Evolutionary conservation across 805 yeast species (phyloP).

Genomic region (Candida ascalaphidarum): DNA sequence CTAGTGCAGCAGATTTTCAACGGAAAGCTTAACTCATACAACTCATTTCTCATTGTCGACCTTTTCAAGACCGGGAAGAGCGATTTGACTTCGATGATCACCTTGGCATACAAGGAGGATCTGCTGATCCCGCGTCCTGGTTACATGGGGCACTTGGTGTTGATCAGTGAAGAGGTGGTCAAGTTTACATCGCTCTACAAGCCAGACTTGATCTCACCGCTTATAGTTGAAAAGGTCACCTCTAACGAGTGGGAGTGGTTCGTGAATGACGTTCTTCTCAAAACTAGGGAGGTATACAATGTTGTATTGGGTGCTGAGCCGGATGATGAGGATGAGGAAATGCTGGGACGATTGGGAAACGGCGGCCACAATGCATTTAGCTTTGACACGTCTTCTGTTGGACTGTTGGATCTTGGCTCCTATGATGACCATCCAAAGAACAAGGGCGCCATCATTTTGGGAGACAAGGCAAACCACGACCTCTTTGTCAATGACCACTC

Average conservation of each 20-base stretch:
- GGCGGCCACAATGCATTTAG: constrained; percentile 10
- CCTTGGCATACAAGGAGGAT: constrained; percentile 44
- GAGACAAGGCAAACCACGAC: constrained; percentile 27
- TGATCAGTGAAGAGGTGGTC: constrained; percentile 92
- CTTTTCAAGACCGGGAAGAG: constrained; percentile 17
- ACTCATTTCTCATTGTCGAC: constrained; percentile 38
- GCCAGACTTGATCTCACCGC: constrained; percentile 49
- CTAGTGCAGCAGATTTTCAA: constrained; percentile 89
- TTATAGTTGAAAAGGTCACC: constrained; percentile 37
- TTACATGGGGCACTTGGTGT: constrained; percentile 92
- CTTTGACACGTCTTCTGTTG: constrained; percentile 27
- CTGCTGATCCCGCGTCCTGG: constrained; percentile 61
- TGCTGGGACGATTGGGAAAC: too few relatives aligned
- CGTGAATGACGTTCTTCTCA: constrained; percentile 38
- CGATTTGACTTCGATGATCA: constrained; percentile 17
- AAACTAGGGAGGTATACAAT: constrained; percentile 48
- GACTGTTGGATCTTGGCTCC: constrained; percentile 28
- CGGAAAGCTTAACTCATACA: constrained; percentile 86
- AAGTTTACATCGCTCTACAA: constrained; percentile 65
- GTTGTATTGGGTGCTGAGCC: constrained; percentile 44
- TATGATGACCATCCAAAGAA: constrained; percentile 16
- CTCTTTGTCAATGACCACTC: constrained; percentile 17
- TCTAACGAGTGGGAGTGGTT: constrained; percentile 38
- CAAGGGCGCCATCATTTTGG: constrained; percentile 21
- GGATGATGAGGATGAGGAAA: constrained; percentile 4